Conservation (phyloP, 345 rosid genomes). For the Schrenkiella parvula region DNA sequence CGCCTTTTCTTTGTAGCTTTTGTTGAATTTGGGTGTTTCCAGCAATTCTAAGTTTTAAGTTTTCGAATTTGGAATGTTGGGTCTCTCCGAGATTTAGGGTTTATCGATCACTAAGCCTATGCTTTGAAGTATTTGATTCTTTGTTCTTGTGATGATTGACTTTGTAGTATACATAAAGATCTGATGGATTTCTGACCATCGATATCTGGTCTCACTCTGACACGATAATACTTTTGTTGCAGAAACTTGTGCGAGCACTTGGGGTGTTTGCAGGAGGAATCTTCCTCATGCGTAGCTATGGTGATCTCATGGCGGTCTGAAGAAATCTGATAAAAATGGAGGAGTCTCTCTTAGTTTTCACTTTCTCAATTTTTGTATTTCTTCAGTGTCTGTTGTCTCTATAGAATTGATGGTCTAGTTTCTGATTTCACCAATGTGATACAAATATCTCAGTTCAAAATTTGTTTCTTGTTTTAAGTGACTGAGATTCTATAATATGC, state of each 20-base stretch:
- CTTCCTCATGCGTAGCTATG: constrained; percentile 74
- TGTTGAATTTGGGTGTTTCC: neutral
- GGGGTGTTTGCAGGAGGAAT: constrained; percentile 78
- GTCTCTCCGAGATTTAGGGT: neutral
- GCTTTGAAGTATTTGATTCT: neutral
- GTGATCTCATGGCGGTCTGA: constrained; percentile 84
- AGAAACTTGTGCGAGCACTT: constrained; percentile 73
- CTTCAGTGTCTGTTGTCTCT: neutral
- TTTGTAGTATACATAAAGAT: neutral
- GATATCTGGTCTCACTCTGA: neutral
- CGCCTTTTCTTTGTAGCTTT: neutral
- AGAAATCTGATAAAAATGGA: constrained; percentile 33
- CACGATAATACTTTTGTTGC: constrained; percentile 5
- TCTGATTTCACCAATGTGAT: neutral
- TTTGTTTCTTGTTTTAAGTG: neutral
- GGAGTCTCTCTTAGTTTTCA: neutral
- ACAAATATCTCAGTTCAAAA: neutral
- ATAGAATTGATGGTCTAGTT: neutral
- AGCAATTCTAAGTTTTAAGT: neutral
- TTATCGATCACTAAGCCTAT: neutral
- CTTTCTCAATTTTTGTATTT: neutral
- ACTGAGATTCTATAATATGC: neutral
- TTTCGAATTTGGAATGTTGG: neutral
- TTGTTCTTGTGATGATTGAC: neutral
- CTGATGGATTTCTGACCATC: neutral